Conservation (phyloP, 345 rosid species). For the Eucalyptus viminalis region DNA sequence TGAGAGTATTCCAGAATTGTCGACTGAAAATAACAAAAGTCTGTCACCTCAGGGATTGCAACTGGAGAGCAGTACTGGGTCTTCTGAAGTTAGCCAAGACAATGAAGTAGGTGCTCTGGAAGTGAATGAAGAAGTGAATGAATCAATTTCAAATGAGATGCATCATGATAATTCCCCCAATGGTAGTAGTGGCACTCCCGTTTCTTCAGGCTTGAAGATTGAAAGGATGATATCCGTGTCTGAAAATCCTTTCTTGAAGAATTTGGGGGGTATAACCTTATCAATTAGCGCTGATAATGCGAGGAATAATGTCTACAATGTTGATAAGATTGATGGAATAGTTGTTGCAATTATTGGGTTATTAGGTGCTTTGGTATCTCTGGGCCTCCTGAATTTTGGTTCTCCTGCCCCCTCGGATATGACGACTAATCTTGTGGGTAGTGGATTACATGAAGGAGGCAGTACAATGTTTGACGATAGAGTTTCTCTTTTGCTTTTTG, state of each 20-base stretch:
- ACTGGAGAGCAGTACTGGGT: constrained; percentile 8
- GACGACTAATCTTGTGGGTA: constrained; percentile 46
- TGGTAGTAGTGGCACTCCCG: constrained; percentile 15
- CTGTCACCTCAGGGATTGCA: constrained; percentile 26
- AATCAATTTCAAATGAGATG: constrained; percentile 19
- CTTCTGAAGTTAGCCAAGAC: constrained; percentile 24
- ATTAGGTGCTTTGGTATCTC: constrained; percentile 70
- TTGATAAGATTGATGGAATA: constrained; percentile 82
- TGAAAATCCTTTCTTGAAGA: constrained; percentile 37
- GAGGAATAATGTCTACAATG: constrained; percentile 85
- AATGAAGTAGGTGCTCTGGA: constrained; percentile 19
- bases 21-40: constrained; percentile 13
- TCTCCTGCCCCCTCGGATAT: constrained; percentile 41
- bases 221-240: constrained; percentile 56
- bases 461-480: constrained; percentile 94
- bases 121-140: constrained; percentile 22
- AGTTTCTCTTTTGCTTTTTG: constrained; percentile 84
- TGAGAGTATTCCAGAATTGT: constrained; percentile 17
- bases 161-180: constrained; percentile 17
- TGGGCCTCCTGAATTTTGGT: constrained; percentile 68
- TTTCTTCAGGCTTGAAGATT: constrained; percentile 20
- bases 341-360: constrained; percentile 86
- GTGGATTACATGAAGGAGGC: constrained; percentile 60
- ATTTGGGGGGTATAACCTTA: constrained; percentile 92
- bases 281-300: constrained; percentile 93